phyloP scores from a whole-genome alignment of 2,329 filamentous ascomycete genomes.

The Epichloe gansuensis region DNA sequence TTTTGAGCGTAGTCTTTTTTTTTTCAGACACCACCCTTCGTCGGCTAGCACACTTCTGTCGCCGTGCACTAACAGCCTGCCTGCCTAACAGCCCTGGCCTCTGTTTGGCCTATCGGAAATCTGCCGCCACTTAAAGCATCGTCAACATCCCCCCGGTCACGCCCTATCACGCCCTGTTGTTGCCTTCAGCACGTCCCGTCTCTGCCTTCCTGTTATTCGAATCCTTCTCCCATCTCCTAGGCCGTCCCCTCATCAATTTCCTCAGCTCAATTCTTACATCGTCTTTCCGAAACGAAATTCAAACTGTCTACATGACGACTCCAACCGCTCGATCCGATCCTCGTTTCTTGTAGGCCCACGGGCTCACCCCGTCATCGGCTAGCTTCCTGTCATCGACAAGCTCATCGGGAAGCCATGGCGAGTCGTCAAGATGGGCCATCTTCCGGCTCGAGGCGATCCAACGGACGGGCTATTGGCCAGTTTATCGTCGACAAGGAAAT shows the following conservation, averaged over 20 bases:
- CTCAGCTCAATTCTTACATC: conserved; percentile 4
- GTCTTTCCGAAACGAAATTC: conserved; percentile 4
- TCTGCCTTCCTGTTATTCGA: conserved; percentile 8
- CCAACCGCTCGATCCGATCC: conserved; percentile 20
- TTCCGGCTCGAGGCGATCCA: conserved; percentile 22
- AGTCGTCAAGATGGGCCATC: conserved; percentile 25
- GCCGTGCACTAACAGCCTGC: conserved; percentile 8
- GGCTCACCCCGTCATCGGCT: conserved; percentile 19
- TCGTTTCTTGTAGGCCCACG: conserved; percentile 24
- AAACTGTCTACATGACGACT: conserved; percentile 28
- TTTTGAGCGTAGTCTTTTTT: background rate
- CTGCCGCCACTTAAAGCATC: conserved; percentile 12
- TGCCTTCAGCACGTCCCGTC: conserved; percentile 7
- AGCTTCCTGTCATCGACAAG: conserved; percentile 22
- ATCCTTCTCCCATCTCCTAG: conserved; percentile 1
- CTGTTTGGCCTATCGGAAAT: conserved; percentile 21
- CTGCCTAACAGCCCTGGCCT: conserved; percentile 13
- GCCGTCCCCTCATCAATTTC: background rate
- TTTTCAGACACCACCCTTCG: background rate
- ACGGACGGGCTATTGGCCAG: conserved; percentile 45
- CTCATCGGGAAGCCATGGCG: conserved; percentile 25
- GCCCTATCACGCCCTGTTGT: conserved; percentile 8
- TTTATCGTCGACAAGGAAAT: conserved; percentile 82
- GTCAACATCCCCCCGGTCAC: conserved; percentile 6
- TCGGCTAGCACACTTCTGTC: background rate